Base-by-base conservation (phyloP, 2,329 filamentous ascomycete genomes). In the Trichophaea hybrida region DNA sequence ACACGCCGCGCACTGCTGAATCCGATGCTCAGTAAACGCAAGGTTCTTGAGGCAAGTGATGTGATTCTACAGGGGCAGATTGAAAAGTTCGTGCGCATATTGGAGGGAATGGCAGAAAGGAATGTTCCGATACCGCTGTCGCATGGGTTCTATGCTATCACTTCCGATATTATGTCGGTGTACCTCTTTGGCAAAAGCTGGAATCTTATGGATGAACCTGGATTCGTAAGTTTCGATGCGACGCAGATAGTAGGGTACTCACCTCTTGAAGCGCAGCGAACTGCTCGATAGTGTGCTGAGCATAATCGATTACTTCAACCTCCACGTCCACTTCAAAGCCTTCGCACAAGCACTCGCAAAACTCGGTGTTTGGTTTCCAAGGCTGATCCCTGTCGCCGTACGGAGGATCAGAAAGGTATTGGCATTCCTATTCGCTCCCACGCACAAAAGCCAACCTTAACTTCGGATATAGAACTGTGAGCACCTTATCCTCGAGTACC, bases 131-230 rank as follows among this genome's bases (percentile, higher is more conserved):
- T 53, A 13, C 24, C 24, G 8, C 34, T 53, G 34, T 1, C 7
- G 10, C 24, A 61, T 13, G 50, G 15, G 10, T 53, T 53, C 34
- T 37, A 53, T 24, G 24, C 15, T 31, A 13, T 53, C 12, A 53
- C 50, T 24, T 2, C 34, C 31, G 50, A 53, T 24, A 53, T 34
- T 6, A 53, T 53, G 12, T n/a, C 15, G 15, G 32, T 31, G 13
- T 53, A 32, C 31, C 10, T 13, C 15, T 53, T 53, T 31, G 50
- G 50, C 32, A 34, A 31, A 10, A 1, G 15, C n/a, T 59, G 58
- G 37, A 35, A 55, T 12, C 57, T 61, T 57, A 5, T 61, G 13
- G 33, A 61, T 35, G 59, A 59, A 13, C 55, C 55, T 1, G 43
- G 43, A 5, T 59, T 59, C 10, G 24, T 24, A 24, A 24, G 24